phyloP scores from a whole-genome alignment of 805 yeast species.

The Komagataella kurtzmanii region DNA sequence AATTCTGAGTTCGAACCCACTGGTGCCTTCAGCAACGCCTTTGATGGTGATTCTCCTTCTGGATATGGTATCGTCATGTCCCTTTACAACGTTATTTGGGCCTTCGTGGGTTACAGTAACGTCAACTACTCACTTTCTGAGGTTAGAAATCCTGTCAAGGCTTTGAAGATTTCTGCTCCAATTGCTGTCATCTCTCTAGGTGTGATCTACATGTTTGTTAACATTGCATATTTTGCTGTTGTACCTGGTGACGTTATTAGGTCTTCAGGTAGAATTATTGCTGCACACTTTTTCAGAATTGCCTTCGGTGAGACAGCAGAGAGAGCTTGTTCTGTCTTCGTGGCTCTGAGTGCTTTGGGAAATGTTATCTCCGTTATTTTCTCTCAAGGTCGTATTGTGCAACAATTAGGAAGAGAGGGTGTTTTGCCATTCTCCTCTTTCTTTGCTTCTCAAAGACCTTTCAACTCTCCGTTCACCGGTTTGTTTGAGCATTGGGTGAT shows the following conservation, averaged over 20 bases:
- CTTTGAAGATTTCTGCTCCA: slow-evolving; percentile 66
- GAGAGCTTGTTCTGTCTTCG: slow-evolving; percentile 65
- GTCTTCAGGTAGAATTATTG: slow-evolving; percentile 54
- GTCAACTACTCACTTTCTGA: slow-evolving; percentile 23
- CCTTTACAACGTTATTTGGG: slow-evolving; percentile 27
- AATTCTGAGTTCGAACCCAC: slow-evolving; percentile 20
- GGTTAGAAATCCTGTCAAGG: slow-evolving; percentile 56
- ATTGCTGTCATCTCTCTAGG: slow-evolving; percentile 47
- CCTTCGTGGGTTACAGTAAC: slow-evolving; percentile 27
- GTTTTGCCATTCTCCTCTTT: slow-evolving; percentile 60
- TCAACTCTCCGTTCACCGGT: slow-evolving; percentile 62
- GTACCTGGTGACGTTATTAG: slow-evolving; percentile 54
- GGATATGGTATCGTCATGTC: slow-evolving; percentile 29
- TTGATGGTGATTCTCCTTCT: slow-evolving; percentile 18
- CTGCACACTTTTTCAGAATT: slow-evolving; percentile 60
- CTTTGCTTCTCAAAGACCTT: slow-evolving; percentile 61
- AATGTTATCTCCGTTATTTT: slow-evolving; percentile 71
- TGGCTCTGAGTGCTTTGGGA: slow-evolving; percentile 72
- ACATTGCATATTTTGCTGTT: slow-evolving; percentile 73
- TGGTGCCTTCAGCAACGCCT: slow-evolving; percentile 16
- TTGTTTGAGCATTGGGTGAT: slow-evolving; percentile 66
- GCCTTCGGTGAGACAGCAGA: slow-evolving; percentile 55
- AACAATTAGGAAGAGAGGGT: slow-evolving; percentile 75
- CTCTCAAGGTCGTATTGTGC: slow-evolving; percentile 72
- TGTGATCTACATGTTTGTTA: slow-evolving; percentile 59